Base-by-base conservation (phyloP, 306 rosid genomes). In the Lathyrus sativus region DNA sequence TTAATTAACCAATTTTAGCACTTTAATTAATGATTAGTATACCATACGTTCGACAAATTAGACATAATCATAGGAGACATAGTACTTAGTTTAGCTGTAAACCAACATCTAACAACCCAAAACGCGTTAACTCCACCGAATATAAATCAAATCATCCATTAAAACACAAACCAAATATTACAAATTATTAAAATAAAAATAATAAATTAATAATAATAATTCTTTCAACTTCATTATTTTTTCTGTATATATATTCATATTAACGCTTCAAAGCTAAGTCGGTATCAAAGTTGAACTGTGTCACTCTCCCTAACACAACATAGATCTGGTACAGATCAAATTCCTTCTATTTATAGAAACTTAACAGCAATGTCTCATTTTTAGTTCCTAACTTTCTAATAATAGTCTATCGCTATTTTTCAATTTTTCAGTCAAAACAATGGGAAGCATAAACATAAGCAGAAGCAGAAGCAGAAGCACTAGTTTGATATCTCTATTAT, bases 371-470 rank as follows among this genome's bases (percentile, higher is more conserved):
- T 58, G 74, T 65, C 69, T 50, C 75, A 72, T 39, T 80, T 28
- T 67, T 10, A 28, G 19, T 51, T 57, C 43, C 5, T 4, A 46
- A 46, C 69, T 46, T 71, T 22, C 24, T 45, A 43, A 58, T 28
- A 10, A 4, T 7, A 42, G 31, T n/a, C n/a, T n/a, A n/a, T n/a
- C n/a, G n/a, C n/a, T n/a, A n/a, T n/a, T n/a, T n/a, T n/a, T n/a
- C n/a, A n/a, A n/a, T 58, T 76, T 75, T 74, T 79, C 83, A 72
- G 81, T 72, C 61, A 80, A 62, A 38, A 74, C 69, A 66, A 89
- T 89, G 96, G 85, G 77, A 69, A 79, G 75, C 50, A 71, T 58
- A 70, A 89, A 84, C 95, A 68, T 58, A 70, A 89, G 85, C 95
- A 83, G 79, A 69, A 79, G 85, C 95, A 83, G 79, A 69, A 79